Conservation (phyloP, 2,329 filamentous ascomycete genomes). For the Trichoderma sp. region DNA sequence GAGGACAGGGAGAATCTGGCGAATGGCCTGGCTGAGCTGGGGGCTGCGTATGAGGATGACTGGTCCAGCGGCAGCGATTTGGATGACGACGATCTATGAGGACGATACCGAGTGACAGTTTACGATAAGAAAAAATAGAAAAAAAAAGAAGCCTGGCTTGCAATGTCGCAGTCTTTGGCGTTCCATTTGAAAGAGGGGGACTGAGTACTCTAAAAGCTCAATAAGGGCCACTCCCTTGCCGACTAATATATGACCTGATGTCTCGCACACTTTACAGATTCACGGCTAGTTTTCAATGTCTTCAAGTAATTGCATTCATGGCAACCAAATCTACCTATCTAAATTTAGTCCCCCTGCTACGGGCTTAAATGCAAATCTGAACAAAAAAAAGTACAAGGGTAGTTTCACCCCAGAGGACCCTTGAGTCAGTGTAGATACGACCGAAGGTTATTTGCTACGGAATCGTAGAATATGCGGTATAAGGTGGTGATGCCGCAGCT, state of each 20-base stretch:
- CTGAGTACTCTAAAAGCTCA: background rate
- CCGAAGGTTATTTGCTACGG: slow-evolving; percentile 18
- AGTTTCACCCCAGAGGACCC: slow-evolving; percentile 14
- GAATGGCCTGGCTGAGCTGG: slow-evolving; percentile 78
- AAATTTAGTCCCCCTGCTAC: slow-evolving; percentile 32
- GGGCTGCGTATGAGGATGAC: slow-evolving; percentile 85
- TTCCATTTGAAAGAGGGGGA: background rate
- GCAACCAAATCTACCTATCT: slow-evolving; percentile 35
- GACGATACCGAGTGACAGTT: slow-evolving; percentile 57
- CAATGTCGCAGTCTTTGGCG: background rate
- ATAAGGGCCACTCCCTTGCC: background rate
- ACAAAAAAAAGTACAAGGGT: background rate
- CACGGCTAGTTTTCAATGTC: background rate
- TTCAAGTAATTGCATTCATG: slow-evolving; percentile 36
- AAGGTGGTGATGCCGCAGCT: slow-evolving; percentile 7
- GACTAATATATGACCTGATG: background rate
- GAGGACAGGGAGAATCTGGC: slow-evolving; percentile 84
- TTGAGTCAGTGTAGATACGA: slow-evolving; percentile 21
- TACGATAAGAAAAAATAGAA: slow-evolving; percentile 63
- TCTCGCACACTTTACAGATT: background rate
- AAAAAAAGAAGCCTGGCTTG: background rate
- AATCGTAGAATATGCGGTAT: slow-evolving; percentile 11
- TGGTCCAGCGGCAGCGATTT: slow-evolving; percentile 78
- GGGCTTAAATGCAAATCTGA: slow-evolving; percentile 28
- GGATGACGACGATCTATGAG: slow-evolving; percentile 58